phyloP scores from a whole-genome alignment of 331 rosid genomes.

The Dryas integrifolia region DNA sequence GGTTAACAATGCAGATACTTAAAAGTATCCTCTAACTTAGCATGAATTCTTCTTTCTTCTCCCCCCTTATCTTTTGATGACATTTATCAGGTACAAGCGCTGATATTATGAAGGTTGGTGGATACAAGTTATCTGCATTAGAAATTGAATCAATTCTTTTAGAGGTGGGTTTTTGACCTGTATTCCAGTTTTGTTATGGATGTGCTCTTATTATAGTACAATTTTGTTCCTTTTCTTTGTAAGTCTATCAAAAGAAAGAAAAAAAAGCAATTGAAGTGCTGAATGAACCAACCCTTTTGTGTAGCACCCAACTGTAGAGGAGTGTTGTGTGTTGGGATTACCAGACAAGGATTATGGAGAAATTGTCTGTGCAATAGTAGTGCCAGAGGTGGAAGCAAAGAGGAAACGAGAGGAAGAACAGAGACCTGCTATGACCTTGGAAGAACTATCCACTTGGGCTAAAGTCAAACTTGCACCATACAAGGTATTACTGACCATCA shows the following conservation, averaged over 20 bases:
- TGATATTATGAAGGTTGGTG: conserved; percentile 92
- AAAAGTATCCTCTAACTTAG: not conserved
- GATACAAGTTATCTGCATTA: conserved; percentile 82
- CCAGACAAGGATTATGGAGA: conserved; percentile 84
- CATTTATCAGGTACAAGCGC: conserved; percentile 69
- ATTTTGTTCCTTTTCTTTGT: not conserved
- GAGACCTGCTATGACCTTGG: conserved; percentile 54
- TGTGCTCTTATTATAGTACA: not conserved
- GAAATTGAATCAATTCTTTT: conserved; percentile 81
- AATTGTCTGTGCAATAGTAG: conserved; percentile 70
- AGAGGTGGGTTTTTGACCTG: conserved; percentile 49
- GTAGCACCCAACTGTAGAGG: conserved; percentile 74
- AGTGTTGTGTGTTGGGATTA: conserved; percentile 88
- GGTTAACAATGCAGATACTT: not conserved
- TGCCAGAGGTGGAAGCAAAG: conserved; percentile 45
- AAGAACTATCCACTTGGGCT: conserved; percentile 73
- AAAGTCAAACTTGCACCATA: conserved; percentile 85
- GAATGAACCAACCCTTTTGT: conserved; percentile 16
- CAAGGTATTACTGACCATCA: conserved; percentile 56
- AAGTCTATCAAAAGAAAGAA: not conserved
- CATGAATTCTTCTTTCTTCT: not conserved
- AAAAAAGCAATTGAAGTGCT: not conserved
- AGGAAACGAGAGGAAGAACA: conserved; percentile 46
- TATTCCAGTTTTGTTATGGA: not conserved
- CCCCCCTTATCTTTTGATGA: not conserved